A percentile compares a stretch with the other conserved stretches of the same genome.
Evolutionary conservation across 2,329 filamentous ascomycete species (phyloP).

Genomic region (Calonectria ilicicola): DNA sequence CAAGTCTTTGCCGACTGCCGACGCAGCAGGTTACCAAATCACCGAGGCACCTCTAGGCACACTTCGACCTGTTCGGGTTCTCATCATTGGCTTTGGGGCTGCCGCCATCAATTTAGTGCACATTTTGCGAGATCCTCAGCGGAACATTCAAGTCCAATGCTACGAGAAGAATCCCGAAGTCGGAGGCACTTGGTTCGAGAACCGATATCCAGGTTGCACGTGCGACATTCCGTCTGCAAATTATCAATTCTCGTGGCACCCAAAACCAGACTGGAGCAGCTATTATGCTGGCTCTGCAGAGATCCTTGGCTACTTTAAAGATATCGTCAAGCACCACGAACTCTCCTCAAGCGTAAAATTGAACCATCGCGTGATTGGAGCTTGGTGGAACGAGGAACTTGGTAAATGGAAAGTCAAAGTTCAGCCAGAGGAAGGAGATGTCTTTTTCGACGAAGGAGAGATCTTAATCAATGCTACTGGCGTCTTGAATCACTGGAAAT

Average conservation of each 20-base stretch:
- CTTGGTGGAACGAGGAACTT: slow-evolving; percentile 2
- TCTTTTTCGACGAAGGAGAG: slow-evolving; percentile 29
- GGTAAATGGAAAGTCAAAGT: neutral
- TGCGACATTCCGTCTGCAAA: neutral
- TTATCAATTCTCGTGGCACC: slow-evolving; percentile 1
- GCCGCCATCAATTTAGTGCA: neutral
- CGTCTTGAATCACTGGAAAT: slow-evolving; percentile 41
- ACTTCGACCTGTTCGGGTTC: neutral
- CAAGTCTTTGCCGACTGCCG: neutral
- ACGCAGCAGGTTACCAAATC: neutral
- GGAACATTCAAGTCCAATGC: neutral
- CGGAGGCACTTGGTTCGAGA: slow-evolving; percentile 8
- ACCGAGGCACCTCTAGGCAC: neutral
- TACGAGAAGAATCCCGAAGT: slow-evolving; percentile 14
- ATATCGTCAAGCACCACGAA: neutral
- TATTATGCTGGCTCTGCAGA: neutral
- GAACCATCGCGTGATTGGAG: neutral
- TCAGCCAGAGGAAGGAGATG: slow-evolving; percentile 1
- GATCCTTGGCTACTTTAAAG: neutral
- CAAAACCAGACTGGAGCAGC: neutral
- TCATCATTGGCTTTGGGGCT: neutral
- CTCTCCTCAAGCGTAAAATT: neutral
- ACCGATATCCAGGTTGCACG: slow-evolving; percentile 7
- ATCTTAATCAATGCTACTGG: slow-evolving; percentile 34
- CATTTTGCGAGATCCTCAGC: neutral